Evolutionary conservation across 2,329 filamentous ascomycete genomes (phyloP).

Genomic region (Endothia cerciana): DNA sequence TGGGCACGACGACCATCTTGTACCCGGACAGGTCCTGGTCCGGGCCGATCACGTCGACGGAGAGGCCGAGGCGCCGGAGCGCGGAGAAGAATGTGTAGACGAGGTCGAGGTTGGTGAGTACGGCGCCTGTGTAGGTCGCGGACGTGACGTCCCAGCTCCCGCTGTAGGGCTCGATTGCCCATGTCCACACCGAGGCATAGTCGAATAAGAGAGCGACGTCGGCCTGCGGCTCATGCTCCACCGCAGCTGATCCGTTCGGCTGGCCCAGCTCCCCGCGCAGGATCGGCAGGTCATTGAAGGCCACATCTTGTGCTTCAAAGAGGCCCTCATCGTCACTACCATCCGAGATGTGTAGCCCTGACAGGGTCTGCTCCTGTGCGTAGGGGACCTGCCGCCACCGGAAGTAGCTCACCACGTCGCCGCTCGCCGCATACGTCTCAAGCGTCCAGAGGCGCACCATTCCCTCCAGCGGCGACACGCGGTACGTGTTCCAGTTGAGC

Average conservation of each 20-base stretch:
- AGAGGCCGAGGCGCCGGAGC: conserved; percentile 33
- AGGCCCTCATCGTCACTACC: conserved; percentile 31
- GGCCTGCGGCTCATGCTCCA: conserved; percentile 26
- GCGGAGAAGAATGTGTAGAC: conserved; percentile 32
- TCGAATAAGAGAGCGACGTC: conserved; percentile 33
- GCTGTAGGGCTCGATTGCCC: conserved; percentile 34
- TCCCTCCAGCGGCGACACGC: conserved; percentile 31
- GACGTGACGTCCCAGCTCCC: conserved; percentile 32
- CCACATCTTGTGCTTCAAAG: conserved; percentile 28
- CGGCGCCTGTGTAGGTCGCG: conserved; percentile 27
- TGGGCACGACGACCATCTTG: conserved; percentile 33
- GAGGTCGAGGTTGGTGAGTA: conserved; percentile 30
- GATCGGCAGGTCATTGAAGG: conserved; percentile 29
- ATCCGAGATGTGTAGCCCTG: conserved; percentile 32
- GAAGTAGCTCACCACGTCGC: conserved; percentile 33
- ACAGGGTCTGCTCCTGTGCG: conserved; percentile 34
- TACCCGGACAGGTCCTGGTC: conserved; percentile 31
- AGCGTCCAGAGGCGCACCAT: conserved; percentile 34
- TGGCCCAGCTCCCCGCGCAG: conserved; percentile 16
- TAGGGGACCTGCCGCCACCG: conserved; percentile 34
- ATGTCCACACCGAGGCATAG: conserved; percentile 32
- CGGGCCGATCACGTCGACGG: conserved; percentile 32
- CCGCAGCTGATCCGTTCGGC: background rate
- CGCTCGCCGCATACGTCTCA: conserved; percentile 32
- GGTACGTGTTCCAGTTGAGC: conserved; percentile 33